A percentile compares a stretch with the other conserved stretches of the same genome.
phyloP scores from a whole-genome alignment of 176 grass and related monocot species.

The Avena eriantha region DNA sequence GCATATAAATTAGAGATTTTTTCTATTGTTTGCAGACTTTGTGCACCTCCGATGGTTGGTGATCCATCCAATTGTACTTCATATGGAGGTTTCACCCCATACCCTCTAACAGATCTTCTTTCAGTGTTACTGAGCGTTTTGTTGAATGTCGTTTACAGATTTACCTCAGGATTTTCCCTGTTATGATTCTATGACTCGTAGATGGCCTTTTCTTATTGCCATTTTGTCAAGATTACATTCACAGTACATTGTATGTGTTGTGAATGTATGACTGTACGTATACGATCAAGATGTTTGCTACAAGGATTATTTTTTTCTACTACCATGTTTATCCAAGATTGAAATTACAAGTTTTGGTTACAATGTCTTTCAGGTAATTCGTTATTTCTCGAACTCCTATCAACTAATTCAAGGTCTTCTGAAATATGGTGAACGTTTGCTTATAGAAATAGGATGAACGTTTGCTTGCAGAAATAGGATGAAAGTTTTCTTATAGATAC shows the following conservation, averaged over 20 bases:
- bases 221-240: conserved; percentile 26
- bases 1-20: background rate
- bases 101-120: background rate
- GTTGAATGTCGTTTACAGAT: conserved; percentile 11
- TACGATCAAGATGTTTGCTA: background rate
- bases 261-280: background rate
- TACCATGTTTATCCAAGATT: conserved; percentile 30
- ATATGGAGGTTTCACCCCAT: conserved; percentile 3
- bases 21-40: conserved; percentile 15
- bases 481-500: background rate
- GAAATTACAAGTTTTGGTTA: conserved; percentile 1
- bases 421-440: background rate
- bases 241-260: background rate
- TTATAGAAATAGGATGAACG: background rate
- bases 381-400: background rate
- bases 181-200: background rate
- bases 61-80: background rate
- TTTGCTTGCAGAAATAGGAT: background rate
- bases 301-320: conserved; percentile 11
- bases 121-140: background rate
- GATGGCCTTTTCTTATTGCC: conserved; percentile 6
- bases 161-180: background rate
- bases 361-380: conserved; percentile 14
- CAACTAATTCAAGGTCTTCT: background rate
- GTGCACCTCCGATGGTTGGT: background rate